Base-by-base conservation (phyloP, 257 asterid genomes). In the Solanum sitiens region DNA sequence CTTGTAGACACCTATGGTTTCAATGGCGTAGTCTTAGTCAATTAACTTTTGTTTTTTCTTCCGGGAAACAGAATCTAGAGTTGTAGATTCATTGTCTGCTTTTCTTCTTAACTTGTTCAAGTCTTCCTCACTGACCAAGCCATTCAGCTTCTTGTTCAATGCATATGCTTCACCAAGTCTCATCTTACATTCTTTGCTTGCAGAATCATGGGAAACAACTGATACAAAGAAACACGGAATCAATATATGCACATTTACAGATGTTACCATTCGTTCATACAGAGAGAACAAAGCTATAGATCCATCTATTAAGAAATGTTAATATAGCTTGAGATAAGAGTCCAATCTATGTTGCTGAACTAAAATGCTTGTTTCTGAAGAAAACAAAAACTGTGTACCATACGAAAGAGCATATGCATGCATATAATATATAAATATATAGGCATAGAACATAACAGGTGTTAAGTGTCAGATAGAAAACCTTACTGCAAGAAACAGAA, bases 121-220 rank as follows among this genome's bases (percentile, higher is more conserved):
- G 33, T 93, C 91, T 23, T 94, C 95, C 20, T 92, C 96, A 37
- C 92, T 89, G 88, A 97, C 97, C 27, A 85, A 88, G 80, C 99
- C 98, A 32, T 94, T 93, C 70, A 90, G 82, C 89, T 90, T 94
- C 88, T 91, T 97, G 93, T 95, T 97, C 92, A 95, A 35, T 80
- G 92, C 98, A 76, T 97, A 95, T n/a, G 99, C 98, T 91, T 96
- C 98, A 40, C 89, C 90, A 33, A 97, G 84, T 59, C 90, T 90
- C 90, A 91, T 93, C 87, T 89, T 90, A 90, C 99, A 95, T 83
- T 97, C 98, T 92, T 95, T 97, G 89, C 98, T 96, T 75, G 99
- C 99, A 83, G 88, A 63, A 68, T 91, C 93, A 86, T 97, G 99
- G 82, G 90, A 94, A 83, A 95, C 94, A 91, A 97, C 99, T 95